Evolutionary conservation across 2,329 filamentous ascomycete species (phyloP), one percentile per base, ranked within the genome.

Genomic region (Colletotrichum scovillei): DNA sequence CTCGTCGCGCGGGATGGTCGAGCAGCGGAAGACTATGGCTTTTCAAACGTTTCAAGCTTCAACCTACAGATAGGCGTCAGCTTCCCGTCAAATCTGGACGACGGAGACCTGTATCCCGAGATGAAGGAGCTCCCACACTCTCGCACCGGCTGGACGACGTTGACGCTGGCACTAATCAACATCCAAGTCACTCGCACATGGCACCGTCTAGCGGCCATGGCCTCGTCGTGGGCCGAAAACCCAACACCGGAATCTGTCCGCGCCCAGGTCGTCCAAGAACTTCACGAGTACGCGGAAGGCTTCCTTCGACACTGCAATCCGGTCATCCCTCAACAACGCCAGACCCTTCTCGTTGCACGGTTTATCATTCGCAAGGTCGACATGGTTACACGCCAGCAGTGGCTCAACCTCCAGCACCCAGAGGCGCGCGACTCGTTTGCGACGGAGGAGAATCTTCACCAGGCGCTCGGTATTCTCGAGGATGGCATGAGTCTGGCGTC

Each of bases 11-110:
- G 88, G 0, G 89, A 91, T 69, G 83, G 84, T 3, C 81, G 88
- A 60, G 86, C 87, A 1, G 87, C 87, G 2, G 90, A 92, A 75
- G 89, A 91, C 69, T 88, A 91, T 73, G 90, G 90, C 0, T 76
- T 84, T 11, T 73, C 77, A 35, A 74, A 72, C 38, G 26, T 62
- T 16, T 67, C 49, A 11, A 72, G 63, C 30, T 74, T 71, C 68
- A 66, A 53, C 64, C 12, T 58, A 22, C 86, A 86, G 53, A 85
- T 84, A 1, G 85, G 88, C 38, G 88, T 88, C 0, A 85, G 87
- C 53, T 83, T 89, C 79, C 89, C 89, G 1, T 81, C 88, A 3
- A 91, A 91, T 69, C 80, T 91, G 55, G 86, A 91, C 67, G 90
- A 91, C 74, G 78, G 76, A 16, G 87, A 90, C 55, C 78, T 91